A percentile compares a stretch with the other conserved stretches of the same genome.
phyloP scores from a whole-genome alignment of 768 basidiomycete genomes.

The Kwoniella sp. region DNA sequence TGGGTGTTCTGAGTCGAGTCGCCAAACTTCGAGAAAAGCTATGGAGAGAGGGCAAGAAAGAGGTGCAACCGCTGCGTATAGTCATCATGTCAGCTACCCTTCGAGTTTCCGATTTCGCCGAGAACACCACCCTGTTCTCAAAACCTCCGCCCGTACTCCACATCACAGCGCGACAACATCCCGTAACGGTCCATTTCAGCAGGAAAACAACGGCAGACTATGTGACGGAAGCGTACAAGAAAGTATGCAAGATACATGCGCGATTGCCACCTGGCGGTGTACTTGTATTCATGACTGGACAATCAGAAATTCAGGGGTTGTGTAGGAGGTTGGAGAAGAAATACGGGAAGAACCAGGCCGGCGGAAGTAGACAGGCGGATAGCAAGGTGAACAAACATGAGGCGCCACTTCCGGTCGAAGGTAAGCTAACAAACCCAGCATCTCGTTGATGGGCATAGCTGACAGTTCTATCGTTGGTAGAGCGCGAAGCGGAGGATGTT shows the following conservation, averaged over 20 bases:
- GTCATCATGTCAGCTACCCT: conserved; percentile 99
- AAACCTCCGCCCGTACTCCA: conserved; percentile 87
- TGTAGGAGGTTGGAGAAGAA: conserved; percentile 77
- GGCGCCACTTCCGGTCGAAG: conserved; percentile 15
- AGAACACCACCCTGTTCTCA: conserved; percentile 78
- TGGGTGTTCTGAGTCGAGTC: conserved; percentile 94
- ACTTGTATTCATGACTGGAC: conserved; percentile 92
- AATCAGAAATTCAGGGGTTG: conserved; percentile 86
- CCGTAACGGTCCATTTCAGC: conserved; percentile 92
- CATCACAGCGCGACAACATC: conserved; percentile 86
- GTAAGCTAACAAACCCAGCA: conserved; percentile 8
- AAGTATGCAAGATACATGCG: conserved; percentile 86
- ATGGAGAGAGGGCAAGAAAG: conserved; percentile 64
- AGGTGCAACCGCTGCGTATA: conserved; percentile 73
- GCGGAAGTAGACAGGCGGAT: conserved; percentile 58
- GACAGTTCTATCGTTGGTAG: conserved; percentile 32
- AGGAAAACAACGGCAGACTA: conserved; percentile 84
- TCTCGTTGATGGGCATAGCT: conserved; percentile 7
- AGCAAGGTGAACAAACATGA: conserved; percentile 5
- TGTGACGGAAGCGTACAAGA: conserved; percentile 83
- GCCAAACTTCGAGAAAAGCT: conserved; percentile 82
- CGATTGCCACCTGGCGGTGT: conserved; percentile 90
- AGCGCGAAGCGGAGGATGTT: conserved; percentile 57
- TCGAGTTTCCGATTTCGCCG: conserved; percentile 86
- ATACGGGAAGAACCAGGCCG: conserved; percentile 67